Evolutionary conservation across 2,329 filamentous ascomycete species (phyloP).

Genomic region (Geosmithia morbida): DNA sequence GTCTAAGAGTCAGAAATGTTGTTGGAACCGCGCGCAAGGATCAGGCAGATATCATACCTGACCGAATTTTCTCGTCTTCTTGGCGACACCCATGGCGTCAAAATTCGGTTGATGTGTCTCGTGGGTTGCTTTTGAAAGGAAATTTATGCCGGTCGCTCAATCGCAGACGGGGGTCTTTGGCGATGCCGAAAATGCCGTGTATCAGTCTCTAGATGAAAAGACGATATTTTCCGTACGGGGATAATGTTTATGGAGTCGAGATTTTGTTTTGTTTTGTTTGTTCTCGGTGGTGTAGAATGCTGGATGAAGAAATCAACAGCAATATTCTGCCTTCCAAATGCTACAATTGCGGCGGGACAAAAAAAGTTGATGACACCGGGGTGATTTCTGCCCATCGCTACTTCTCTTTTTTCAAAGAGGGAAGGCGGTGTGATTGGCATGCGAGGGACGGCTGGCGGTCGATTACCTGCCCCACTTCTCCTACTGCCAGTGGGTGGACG

Average conservation of each 20-base stretch:
- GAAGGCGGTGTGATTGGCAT: background rate
- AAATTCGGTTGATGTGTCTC: background rate
- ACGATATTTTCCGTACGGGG: background rate
- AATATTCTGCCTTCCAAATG: background rate
- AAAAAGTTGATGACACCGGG: background rate
- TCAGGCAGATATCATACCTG: constrained; percentile 23
- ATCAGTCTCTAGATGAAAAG: background rate
- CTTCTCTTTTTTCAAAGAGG: background rate
- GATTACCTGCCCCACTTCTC: background rate
- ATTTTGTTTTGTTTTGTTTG: background rate
- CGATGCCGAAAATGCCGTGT: no score
- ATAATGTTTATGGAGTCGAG: background rate
- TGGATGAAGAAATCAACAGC: background rate
- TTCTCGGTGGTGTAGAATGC: background rate
- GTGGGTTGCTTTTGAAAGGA: background rate
- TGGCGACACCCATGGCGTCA: constrained; percentile 63
- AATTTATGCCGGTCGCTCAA: background rate
- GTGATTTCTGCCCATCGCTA: background rate
- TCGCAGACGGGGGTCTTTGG: background rate
- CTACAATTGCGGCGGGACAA: background rate
- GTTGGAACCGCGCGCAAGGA: constrained; percentile 1
- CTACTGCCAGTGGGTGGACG: background rate
- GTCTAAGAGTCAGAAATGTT: constrained; percentile 8
- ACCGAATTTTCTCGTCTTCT: constrained; percentile 87
- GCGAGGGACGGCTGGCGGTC: background rate